phyloP scores from a whole-genome alignment of 495 filamentous ascomycete genomes.

The Talaromyces ruber region DNA sequence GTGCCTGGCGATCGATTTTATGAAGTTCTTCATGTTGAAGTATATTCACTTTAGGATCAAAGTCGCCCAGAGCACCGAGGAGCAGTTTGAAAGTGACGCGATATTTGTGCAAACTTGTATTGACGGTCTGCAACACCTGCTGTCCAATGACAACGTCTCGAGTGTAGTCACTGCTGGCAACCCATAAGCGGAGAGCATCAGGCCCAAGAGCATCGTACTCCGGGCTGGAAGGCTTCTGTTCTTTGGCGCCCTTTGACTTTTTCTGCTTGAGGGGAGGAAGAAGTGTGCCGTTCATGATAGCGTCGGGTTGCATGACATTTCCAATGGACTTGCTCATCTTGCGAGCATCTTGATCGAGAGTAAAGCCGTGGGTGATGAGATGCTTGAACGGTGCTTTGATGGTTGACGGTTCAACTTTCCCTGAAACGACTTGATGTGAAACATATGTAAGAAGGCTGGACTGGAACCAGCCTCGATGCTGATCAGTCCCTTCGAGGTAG shows the following conservation, averaged over 20 bases:
- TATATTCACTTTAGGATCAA: constrained; percentile 23
- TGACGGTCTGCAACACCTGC: constrained; percentile 62
- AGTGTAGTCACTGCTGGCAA: constrained; percentile 83
- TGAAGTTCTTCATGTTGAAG: constrained; percentile 34
- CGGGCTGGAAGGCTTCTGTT: constrained; percentile 37
- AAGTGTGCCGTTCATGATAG: constrained; percentile 77
- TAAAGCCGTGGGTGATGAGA: constrained; percentile 92
- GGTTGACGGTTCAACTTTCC: constrained; percentile 17
- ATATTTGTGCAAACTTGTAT: constrained; percentile 72
- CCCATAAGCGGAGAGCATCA: constrained; percentile 90
- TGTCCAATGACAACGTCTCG: constrained; percentile 72
- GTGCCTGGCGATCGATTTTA: constrained; percentile 63
- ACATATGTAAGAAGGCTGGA: constrained; percentile 91
- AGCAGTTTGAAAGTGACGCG: constrained; percentile 82
- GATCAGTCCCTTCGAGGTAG: constrained; percentile 90
- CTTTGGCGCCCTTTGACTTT: constrained; percentile 43
- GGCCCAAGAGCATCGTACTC: constrained; percentile 57
- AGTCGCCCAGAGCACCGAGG: constrained; percentile 67
- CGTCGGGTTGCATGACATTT: constrained; percentile 72
- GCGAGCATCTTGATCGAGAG: constrained; percentile 74
- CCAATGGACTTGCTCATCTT: constrained; percentile 99
- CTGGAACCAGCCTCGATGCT: constrained; percentile 98
- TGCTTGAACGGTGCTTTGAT: constrained; percentile 63
- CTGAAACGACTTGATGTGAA: constrained; percentile 43
- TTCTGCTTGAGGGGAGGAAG: constrained; percentile 48